These are phyloP conservation scores for Dioscorea alata DNA, from an alignment of 106 monocot genomes.

Conservation along the genomic window DNA sequence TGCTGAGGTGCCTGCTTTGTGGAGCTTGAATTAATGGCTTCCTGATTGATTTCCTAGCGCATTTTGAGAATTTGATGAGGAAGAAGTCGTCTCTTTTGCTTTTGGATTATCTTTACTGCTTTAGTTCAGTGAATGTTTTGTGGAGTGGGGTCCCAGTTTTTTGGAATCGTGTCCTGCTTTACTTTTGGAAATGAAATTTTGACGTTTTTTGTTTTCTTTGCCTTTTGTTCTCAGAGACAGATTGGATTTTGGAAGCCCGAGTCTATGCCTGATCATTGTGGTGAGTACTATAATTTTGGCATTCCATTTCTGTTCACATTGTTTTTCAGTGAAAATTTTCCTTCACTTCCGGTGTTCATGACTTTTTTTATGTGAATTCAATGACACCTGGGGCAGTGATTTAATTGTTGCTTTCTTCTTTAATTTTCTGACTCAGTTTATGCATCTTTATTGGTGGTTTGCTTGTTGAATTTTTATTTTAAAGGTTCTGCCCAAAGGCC, in stretches of 20 bases:
- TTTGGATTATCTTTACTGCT: not conserved
- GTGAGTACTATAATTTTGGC: slow-evolving; percentile 27
- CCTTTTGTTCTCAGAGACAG: slow-evolving; percentile 34
- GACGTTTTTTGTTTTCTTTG: not conserved
- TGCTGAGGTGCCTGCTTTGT: slow-evolving; percentile 20
- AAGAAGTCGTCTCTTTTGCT: not conserved
- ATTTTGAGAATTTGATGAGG: not conserved
- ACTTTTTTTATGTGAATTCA: too few relatives aligned
- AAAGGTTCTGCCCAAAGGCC: too few relatives aligned
- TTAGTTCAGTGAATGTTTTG: not conserved
- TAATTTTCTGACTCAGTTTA: too few relatives aligned
- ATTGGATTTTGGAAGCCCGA: slow-evolving; percentile 66
- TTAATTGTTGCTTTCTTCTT: too few relatives aligned
- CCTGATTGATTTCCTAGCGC: not conserved
- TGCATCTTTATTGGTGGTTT: too few relatives aligned
- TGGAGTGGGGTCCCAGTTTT: not conserved
- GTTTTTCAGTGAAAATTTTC: too few relatives aligned
- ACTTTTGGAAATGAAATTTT: not conserved
- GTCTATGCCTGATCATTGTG: slow-evolving; percentile 26
- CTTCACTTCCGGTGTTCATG: too few relatives aligned
- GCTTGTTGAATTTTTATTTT: too few relatives aligned
- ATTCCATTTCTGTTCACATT: too few relatives aligned
- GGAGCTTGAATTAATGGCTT: not conserved
- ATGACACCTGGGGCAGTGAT: too few relatives aligned
- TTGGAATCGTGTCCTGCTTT: not conserved